These are phyloP conservation scores for Pleurotus citrinopileatus DNA, from an alignment of 768 basidiomycete genomes.

Conservation along the genomic window DNA sequence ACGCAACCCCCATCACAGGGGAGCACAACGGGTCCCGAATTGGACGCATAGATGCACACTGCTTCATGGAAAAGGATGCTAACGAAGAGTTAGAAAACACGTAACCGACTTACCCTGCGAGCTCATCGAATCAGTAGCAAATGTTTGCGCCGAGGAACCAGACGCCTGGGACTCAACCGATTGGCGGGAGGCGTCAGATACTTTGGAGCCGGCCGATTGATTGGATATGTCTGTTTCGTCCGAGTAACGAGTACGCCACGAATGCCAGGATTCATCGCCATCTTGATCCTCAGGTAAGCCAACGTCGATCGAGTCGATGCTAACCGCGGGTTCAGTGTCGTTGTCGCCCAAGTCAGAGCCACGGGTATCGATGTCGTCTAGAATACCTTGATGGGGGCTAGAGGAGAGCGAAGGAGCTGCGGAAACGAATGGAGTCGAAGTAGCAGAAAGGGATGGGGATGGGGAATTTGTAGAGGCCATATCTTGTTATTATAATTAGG, in stretches of 20 bases:
- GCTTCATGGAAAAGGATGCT: not conserved
- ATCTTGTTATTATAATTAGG: not conserved
- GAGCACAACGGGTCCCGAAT: not conserved
- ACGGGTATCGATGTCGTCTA: not conserved
- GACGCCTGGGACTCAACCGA: not conserved
- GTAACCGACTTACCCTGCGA: not conserved
- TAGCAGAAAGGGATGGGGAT: not conserved
- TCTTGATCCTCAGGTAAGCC: not conserved
- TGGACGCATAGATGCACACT: not conserved
- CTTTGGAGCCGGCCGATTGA: not conserved
- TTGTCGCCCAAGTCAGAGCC: not conserved
- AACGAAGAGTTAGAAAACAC: not conserved
- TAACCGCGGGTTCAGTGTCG: conserved; percentile 3
- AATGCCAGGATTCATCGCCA: conserved; percentile 1
- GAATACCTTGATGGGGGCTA: not conserved
- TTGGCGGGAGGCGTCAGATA: not conserved
- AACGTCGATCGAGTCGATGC: not conserved
- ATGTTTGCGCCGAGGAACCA: not conserved
- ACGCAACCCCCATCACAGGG: too few relatives aligned
- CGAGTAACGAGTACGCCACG: conserved; percentile 3
- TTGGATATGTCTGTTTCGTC: conserved; percentile 6
- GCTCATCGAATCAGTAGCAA: conserved; percentile 1
- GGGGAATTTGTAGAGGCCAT: not conserved
- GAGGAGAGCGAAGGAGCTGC: not conserved
- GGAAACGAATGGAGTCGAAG: not conserved